Percentiles rank a stretch among this genome's conserved stretches.
Evolutionary conservation across 1,284 basidiomycete genomes (phyloP).

Genomic region (Malassezia japonica): DNA sequence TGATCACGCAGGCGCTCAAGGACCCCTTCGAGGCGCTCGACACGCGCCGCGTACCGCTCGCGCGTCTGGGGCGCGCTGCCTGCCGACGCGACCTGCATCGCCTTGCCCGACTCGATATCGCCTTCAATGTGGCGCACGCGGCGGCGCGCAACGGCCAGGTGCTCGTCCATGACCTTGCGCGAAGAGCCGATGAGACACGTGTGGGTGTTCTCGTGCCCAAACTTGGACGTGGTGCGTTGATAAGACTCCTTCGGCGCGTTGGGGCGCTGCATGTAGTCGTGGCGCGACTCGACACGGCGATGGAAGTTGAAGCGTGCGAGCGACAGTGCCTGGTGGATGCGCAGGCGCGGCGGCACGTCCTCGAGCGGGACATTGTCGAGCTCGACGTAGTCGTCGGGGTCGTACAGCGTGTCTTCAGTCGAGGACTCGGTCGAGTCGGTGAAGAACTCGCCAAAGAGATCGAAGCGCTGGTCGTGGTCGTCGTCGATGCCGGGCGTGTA

Average conservation of each 20-base stretch:
- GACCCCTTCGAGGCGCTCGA: neutral
- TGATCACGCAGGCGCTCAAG: neutral
- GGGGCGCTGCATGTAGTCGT: constrained; percentile 45
- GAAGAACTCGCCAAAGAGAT: constrained; percentile 74
- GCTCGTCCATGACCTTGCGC: constrained; percentile 50
- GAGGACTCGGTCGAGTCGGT: constrained; percentile 55
- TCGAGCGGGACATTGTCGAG: constrained; percentile 56
- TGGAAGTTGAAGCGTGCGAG: constrained; percentile 77
- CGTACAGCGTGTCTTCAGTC: constrained; percentile 51
- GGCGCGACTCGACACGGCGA: constrained; percentile 49
- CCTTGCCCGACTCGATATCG: constrained; percentile 27
- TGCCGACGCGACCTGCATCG: neutral
- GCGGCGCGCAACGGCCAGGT: constrained; percentile 53
- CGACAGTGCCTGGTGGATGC: constrained; percentile 61
- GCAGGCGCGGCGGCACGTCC: constrained; percentile 52
- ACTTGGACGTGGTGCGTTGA: constrained; percentile 56
- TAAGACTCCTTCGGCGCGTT: neutral
- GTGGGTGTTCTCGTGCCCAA: constrained; percentile 78
- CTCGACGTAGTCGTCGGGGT: constrained; percentile 75
- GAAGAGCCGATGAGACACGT: constrained; percentile 57
- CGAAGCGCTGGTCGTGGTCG: constrained; percentile 47
- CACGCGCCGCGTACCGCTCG: neutral
- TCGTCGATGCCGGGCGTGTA: constrained; percentile 15
- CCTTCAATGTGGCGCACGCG: constrained; percentile 49
- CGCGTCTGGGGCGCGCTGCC: neutral